Evolutionary conservation across 768 basidiomycete species (phyloP).

Genomic region (Sarcodon aspratus): DNA sequence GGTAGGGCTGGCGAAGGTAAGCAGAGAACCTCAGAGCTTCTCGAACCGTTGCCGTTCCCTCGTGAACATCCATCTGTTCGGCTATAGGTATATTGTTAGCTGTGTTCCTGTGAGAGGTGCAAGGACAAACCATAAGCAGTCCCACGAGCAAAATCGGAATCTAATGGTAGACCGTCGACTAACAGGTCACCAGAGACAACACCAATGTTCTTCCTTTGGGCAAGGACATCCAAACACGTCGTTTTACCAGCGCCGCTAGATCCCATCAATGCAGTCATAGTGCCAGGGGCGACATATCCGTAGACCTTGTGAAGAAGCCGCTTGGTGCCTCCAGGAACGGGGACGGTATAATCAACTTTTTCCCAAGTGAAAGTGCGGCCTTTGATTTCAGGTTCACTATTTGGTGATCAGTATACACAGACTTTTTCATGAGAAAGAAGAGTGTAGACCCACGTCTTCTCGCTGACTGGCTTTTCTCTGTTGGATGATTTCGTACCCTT

Average conservation of each 20-base stretch:
- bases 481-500: conserved; percentile 6
- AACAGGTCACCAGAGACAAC: conserved; percentile 52
- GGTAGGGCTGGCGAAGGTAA: conserved; percentile 66
- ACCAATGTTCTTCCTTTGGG: conserved; percentile 64
- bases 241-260: conserved; percentile 74
- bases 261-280: conserved; percentile 85
- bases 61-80: conserved; percentile 83
- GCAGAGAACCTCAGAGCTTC: conserved; percentile 83
- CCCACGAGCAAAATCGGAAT: conserved; percentile 45
- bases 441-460: conserved; percentile 6
- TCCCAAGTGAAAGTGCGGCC: conserved; percentile 76
- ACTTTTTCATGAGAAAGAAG: not conserved
- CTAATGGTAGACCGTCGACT: conserved; percentile 53
- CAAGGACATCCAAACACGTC: conserved; percentile 65
- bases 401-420: not conserved
- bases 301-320: conserved; percentile 64
- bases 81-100: conserved; percentile 25
- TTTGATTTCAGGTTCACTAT: conserved; percentile 5
- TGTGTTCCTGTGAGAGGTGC: conserved; percentile 9
- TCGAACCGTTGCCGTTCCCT: conserved; percentile 71
- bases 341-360: conserved; percentile 64
- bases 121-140: conserved; percentile 60
- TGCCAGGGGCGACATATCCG: conserved; percentile 80
- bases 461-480: conserved; percentile 6
- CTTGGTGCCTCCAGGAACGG: conserved; percentile 45